A percentile compares a stretch with the other conserved stretches of the same genome.
phyloP scores from a whole-genome alignment of 2,329 filamentous ascomycete genomes.

The Juglanconis sp. region DNA sequence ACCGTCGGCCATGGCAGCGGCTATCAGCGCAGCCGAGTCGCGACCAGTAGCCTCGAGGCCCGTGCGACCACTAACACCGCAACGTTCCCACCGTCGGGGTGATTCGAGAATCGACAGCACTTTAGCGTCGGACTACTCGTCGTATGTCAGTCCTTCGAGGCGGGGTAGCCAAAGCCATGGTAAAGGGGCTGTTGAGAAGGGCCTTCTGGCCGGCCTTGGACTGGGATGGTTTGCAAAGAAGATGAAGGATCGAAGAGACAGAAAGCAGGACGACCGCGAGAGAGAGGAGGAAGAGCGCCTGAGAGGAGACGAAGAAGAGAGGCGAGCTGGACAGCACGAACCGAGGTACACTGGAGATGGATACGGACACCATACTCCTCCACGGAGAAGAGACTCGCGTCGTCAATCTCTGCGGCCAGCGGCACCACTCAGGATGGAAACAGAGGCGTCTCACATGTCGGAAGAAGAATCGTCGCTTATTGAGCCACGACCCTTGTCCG shows the following conservation, averaged over 20 bases:
- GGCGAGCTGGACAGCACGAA: conserved; percentile 58
- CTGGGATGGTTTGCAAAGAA: conserved; percentile 67
- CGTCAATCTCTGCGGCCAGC: conserved; percentile 19
- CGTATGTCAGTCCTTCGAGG: conserved; percentile 61
- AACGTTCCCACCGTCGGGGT: conserved; percentile 43
- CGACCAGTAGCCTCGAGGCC: conserved; percentile 28
- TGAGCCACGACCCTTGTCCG: conserved; percentile 18
- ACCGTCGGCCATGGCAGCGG: conserved; percentile 41
- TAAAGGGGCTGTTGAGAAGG: conserved; percentile 52
- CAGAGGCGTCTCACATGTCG: conserved; percentile 21
- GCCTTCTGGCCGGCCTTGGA: conserved; percentile 59
- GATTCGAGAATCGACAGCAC: conserved; percentile 42
- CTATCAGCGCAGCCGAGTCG: conserved; percentile 44
- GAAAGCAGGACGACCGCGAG: conserved; percentile 49
- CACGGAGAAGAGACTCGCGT: conserved; percentile 34
- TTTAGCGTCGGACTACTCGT: conserved; percentile 57
- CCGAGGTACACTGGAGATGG: conserved; percentile 70
- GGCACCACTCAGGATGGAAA: conserved; percentile 14
- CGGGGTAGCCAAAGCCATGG: conserved; percentile 41
- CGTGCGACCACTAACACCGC: conserved; percentile 43
- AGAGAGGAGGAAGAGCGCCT: conserved; percentile 45
- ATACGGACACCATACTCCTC: conserved; percentile 42
- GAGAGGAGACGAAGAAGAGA: conserved; percentile 46
- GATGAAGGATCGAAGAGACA: conserved; percentile 55
- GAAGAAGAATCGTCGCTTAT: conserved; percentile 25